A percentile compares a stretch with the other conserved stretches of the same genome.
phyloP scores from a whole-genome alignment of 306 rosid genomes.

The Senna tora region DNA sequence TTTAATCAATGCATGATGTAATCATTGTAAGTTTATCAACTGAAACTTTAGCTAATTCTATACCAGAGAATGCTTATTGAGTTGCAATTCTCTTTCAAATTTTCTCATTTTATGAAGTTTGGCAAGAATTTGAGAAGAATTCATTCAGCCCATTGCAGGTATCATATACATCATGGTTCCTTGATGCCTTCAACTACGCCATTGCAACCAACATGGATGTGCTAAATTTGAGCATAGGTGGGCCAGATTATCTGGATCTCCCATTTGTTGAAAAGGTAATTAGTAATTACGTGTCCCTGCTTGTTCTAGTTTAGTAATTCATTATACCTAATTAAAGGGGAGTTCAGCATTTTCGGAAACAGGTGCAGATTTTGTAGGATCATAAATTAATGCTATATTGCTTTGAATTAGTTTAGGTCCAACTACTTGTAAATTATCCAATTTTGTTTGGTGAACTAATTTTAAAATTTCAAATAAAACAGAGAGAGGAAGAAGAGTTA shows the following conservation, averaged over 20 bases:
- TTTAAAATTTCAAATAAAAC: background rate
- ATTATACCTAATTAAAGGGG: background rate
- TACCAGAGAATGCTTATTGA: slow-evolving; percentile 22
- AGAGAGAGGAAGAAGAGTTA: background rate
- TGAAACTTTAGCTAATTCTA: slow-evolving; percentile 16
- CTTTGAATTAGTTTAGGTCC: background rate
- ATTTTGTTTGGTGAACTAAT: background rate
- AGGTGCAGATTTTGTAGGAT: background rate
- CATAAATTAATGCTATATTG: background rate
- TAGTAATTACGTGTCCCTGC: slow-evolving; percentile 8
- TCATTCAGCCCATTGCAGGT: slow-evolving; percentile 99
- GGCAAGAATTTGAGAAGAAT: slow-evolving; percentile 71
- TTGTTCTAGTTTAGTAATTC: slow-evolving; percentile 22
- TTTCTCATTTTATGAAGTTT: slow-evolving; percentile 40
- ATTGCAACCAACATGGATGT: slow-evolving; percentile 96
- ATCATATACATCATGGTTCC: slow-evolving; percentile 98
- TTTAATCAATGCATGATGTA: slow-evolving; percentile 15
- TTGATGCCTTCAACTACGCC: slow-evolving; percentile 98
- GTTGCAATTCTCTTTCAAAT: slow-evolving; percentile 15
- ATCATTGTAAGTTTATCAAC: slow-evolving; percentile 10
- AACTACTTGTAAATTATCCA: background rate
- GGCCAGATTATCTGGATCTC: slow-evolving; percentile 98
- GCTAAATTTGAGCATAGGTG: slow-evolving; percentile 94
- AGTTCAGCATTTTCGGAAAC: background rate
- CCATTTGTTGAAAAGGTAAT: slow-evolving; percentile 96